These are phyloP conservation scores for Russula sp. DNA, from an alignment of 768 basidiomycete species.

Conservation along the genomic window DNA sequence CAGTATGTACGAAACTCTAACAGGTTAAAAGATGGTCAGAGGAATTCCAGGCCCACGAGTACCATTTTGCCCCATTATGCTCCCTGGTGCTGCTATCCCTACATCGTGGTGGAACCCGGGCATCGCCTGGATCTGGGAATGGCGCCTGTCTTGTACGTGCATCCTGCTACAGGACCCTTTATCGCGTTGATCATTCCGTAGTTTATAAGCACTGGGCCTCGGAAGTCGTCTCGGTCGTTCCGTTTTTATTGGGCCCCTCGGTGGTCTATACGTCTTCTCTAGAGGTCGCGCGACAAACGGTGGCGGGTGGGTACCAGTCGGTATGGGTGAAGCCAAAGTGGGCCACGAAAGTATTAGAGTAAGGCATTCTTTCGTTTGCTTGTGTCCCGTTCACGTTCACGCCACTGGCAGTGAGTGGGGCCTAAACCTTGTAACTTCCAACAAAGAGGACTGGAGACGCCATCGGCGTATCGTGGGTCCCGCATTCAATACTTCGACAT, in stretches of 20 bases:
- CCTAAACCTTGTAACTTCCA: constrained; percentile 16
- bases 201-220: background rate
- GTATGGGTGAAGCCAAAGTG: constrained; percentile 20
- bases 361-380: background rate
- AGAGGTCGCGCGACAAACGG: background rate
- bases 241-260: background rate
- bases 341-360: background rate
- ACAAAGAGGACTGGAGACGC: constrained; percentile 21
- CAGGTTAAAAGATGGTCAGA: background rate
- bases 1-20: background rate
- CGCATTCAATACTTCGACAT: constrained; percentile 23
- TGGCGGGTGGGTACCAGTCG: background rate
- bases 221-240: background rate
- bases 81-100: background rate
- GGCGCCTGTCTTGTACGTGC: background rate
- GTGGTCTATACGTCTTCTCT: background rate
- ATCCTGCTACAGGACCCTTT: background rate
- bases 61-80: background rate
- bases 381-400: background rate
- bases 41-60: background rate
- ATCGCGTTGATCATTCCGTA: background rate
- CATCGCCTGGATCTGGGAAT: background rate
- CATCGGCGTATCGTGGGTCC: constrained; percentile 24
- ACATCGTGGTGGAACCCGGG: background rate
- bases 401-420: constrained; percentile 14